Evolutionary conservation across 2,329 filamentous ascomycete species (phyloP), one percentile per base, ranked within the genome.

Genomic region (Plectosphaerella plurivora): DNA sequence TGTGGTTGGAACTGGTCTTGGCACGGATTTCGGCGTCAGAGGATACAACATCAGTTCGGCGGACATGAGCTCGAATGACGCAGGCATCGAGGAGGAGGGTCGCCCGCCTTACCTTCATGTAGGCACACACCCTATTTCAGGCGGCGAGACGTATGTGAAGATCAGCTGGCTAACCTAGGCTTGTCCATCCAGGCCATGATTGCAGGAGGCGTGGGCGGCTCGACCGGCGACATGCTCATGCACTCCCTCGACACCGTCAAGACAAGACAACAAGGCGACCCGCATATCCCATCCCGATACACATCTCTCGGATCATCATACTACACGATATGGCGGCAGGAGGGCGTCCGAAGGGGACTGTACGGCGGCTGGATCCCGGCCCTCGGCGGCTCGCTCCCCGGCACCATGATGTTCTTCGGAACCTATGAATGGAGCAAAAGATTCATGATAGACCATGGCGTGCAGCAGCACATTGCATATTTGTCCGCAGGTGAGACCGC

Each of bases 241-340:
- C 94, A 99, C 74, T 97, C 93, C 45, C 82, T 99, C 65, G 94
- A 99, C 70, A 99, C 94, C 1, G 94, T 99, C 63, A 99, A 99
- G 74, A 99, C 94, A 46, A 84, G 94, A 61, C 95, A 99, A 69
- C 94, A 99, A 72, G 94, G 93, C 64, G 94, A 97, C 65, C 92
- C 93, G 45, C 88, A 94, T 67, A 82, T 96, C 55, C 94, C 94
- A 20, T 88, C 94, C 2, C 96, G 89, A 72, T 99, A 99, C 73
- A 87, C 88, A 11, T 93, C 91, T 15, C 85, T 97, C 69, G 89
- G 88, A 39, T 89, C 88, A 53, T 94, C 93, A 4, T 99, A 97
- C 73, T 83, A 88, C 66, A 97, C 88, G 41, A 99, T 99, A 65
- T 88, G 89, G 71, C 84, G 91, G 52, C 92, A 99, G 67, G 94